A percentile compares a stretch with the other conserved stretches of the same genome.
phyloP scores from a whole-genome alignment of 192 early-diverging fungal species.

The Thamnidium elegans region DNA sequence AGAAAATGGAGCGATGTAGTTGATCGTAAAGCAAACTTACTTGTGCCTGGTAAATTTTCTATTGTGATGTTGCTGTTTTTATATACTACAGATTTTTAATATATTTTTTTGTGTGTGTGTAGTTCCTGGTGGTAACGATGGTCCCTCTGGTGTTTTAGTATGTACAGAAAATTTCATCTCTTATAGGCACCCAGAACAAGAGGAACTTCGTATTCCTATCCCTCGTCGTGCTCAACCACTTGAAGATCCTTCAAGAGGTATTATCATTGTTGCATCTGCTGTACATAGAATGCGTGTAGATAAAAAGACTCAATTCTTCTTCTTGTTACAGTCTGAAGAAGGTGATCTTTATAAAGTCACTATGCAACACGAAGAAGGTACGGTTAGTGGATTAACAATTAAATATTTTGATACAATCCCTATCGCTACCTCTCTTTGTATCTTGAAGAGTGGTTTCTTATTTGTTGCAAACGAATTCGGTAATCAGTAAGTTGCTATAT shows the following conservation, averaged over 20 bases:
- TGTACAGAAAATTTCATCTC: conserved; percentile 89
- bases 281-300: conserved; percentile 88
- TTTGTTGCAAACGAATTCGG: conserved; percentile 91
- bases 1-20: conserved; percentile 92
- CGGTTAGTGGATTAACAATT: conserved; percentile 70
- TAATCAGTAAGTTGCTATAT: conserved; percentile 70
- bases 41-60: conserved; percentile 64
- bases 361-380: conserved; percentile 68
- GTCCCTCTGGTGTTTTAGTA: conserved; percentile 96
- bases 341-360: conserved; percentile 95
- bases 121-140: conserved; percentile 87
- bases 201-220: conserved; percentile 69
- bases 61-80: not conserved
- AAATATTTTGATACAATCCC: conserved; percentile 96
- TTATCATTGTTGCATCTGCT: conserved; percentile 79
- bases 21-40: conserved; percentile 67
- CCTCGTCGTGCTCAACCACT: conserved; percentile 72
- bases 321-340: conserved; percentile 85
- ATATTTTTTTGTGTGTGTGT: not conserved
- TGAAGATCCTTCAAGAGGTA: conserved; percentile 61
- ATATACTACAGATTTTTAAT: not conserved
- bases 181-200: conserved; percentile 73
- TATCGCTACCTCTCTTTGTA: conserved; percentile 70
- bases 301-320: conserved; percentile 72
- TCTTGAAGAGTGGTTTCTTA: conserved; percentile 92